Conservation (phyloP, 1,284 basidiomycete genomes). For the Cryptococcus sp. region DNA sequence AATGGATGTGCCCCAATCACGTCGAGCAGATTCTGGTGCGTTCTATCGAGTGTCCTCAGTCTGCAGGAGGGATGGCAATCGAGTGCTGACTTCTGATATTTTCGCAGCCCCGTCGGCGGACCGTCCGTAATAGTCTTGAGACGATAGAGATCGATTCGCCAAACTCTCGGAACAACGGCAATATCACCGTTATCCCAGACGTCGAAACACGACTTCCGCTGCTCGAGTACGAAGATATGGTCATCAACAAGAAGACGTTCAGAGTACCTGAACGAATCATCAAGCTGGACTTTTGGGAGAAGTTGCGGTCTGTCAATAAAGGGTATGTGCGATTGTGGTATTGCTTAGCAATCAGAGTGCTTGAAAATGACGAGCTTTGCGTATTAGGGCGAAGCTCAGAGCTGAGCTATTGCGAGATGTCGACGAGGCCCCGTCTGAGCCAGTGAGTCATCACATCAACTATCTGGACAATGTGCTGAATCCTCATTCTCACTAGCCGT, state of each 20-base stretch:
- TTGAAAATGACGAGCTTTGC: too few relatives aligned
- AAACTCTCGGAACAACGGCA: conserved; percentile 82
- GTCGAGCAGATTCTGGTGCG: conserved; percentile 68
- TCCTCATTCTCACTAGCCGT: too few relatives aligned
- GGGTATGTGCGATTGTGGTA: too few relatives aligned
- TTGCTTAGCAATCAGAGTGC: too few relatives aligned
- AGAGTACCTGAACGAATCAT: conserved; percentile 92
- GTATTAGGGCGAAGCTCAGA: too few relatives aligned
- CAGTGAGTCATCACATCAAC: too few relatives aligned
- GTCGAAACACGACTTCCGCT: conserved; percentile 54
- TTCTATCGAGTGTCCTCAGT: conserved; percentile 1
- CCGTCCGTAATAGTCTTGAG: conserved; percentile 68
- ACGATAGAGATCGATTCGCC: conserved; percentile 70
- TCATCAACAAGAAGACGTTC: conserved; percentile 70
- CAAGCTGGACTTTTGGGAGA: conserved; percentile 93
- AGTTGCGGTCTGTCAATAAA: conserved; percentile 57
- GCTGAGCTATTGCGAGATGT: too few relatives aligned
- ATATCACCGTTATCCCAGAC: conserved; percentile 79
- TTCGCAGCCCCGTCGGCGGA: conserved; percentile 69
- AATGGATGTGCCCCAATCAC: conserved; percentile 99
- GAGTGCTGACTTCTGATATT: conserved; percentile 13
- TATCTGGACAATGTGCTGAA: too few relatives aligned
- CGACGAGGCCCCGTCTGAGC: too few relatives aligned
- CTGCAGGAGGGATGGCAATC: background rate
- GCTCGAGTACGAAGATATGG: conserved; percentile 54